Evolutionary conservation across 2,329 filamentous ascomycete genomes (phyloP), one percentile per base, ranked within the genome.

Genomic region (Lasiodiplodia sp.): DNA sequence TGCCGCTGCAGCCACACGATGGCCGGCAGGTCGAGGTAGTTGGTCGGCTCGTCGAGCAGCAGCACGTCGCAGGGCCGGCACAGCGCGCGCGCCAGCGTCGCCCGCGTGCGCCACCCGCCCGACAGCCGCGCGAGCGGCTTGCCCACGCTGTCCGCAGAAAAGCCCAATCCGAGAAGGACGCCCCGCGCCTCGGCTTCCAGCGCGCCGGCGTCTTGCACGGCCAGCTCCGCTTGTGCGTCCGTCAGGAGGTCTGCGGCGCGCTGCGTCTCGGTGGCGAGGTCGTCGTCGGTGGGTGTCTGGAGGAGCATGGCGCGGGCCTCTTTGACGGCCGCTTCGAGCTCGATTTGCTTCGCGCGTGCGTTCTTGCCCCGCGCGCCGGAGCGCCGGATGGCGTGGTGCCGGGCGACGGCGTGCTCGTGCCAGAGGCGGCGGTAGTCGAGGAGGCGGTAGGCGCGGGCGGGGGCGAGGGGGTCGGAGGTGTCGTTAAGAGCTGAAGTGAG

Each of bases 41-140:
- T 96, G 40, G 93, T 96, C 0, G 93, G 93, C 76, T 96, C 93
- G 77, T 96, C 93, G 2, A 96, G 87, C 63, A 96, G 90, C 69
- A 96, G 83, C 2, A 96, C 88, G 72, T 96, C 92, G 0, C 90
- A 87, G 8, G 90, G 87, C 70, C 94, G 90, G 1, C 93, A 86
- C 4, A 96, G 83, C 0, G 88, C 87, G 3, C 79, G 80, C 2
- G 82, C 83, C 12, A 84, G 77, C 53, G 78, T 77, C 58, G 80
- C 82, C 14, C 82, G 75, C 28, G 81, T 83, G 60, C 73, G 75
- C 82, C 82, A 84, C 0, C 82, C 93, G 7, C 93, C 93, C 0
- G 92, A 96, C 2, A 96, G 83, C 44, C 87, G 88, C 0, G 84
- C 83, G 14, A 92, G 84, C 7, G 87, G 84, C 70, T 86, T 88